Evolutionary conservation across 2,329 filamentous ascomycete genomes (phyloP).

Genomic region (Fusarium sp.): DNA sequence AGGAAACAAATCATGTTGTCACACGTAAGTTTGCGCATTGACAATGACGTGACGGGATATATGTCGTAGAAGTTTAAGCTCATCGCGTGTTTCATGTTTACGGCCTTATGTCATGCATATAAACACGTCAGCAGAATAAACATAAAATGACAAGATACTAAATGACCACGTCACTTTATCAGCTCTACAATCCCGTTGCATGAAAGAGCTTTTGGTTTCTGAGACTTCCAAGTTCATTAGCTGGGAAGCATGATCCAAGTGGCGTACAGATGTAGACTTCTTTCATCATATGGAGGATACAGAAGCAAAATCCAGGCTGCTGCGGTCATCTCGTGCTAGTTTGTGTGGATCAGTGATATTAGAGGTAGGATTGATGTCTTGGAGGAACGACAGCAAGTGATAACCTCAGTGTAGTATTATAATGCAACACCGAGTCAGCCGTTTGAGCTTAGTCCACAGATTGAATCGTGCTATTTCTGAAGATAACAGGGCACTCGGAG

Average conservation of each 20-base stretch:
- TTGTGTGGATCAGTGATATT: neutral
- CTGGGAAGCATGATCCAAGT: rapidly evolving
- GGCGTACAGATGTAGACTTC: neutral
- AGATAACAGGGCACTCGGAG: neutral
- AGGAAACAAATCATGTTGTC: neutral
- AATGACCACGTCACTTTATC: neutral
- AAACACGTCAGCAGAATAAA: constrained; percentile 9
- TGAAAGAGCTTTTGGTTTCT: too few relatives aligned
- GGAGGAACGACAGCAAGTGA: neutral
- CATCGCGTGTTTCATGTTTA: constrained; percentile 2
- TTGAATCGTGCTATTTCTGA: neutral
- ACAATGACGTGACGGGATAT: neutral
- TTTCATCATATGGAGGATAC: neutral
- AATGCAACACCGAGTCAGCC: neutral
- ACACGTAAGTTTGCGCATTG: neutral
- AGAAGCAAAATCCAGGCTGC: too few relatives aligned
- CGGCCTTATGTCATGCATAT: neutral
- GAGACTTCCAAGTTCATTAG: rapidly evolving
- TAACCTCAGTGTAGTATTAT: neutral
- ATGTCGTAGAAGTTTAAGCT: neutral
- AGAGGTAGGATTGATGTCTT: neutral
- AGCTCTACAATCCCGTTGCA: rapidly evolving
- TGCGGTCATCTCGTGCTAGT: neutral
- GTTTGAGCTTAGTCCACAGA: neutral
- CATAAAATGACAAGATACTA: neutral